phyloP scores from a whole-genome alignment of 208 protist species.

The Acanthamoeba culbertsoni region DNA sequence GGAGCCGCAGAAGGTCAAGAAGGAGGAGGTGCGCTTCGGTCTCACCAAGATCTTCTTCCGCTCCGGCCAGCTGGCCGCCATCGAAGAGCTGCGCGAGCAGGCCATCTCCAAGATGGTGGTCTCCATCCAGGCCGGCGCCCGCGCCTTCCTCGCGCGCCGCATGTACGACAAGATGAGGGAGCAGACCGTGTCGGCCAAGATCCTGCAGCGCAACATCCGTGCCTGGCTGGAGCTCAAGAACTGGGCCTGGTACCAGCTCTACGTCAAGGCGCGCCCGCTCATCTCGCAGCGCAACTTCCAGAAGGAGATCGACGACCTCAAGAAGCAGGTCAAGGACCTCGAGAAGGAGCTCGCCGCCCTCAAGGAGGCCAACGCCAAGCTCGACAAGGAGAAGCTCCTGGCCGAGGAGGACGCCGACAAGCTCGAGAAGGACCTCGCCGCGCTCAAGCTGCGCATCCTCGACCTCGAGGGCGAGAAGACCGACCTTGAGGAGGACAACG shows the following conservation, averaged over 20 bases:
- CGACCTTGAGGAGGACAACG: slow-evolving; percentile 73
- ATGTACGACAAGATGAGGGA: slow-evolving; percentile 76
- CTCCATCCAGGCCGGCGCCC: slow-evolving; percentile 78
- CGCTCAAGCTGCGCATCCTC: slow-evolving; percentile 65
- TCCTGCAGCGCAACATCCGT: slow-evolving; percentile 83
- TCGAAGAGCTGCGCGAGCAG: slow-evolving; percentile 84
- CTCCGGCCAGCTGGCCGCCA: slow-evolving; percentile 80
- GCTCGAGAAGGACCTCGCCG: slow-evolving; percentile 69
- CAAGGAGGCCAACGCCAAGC: slow-evolving; percentile 64
- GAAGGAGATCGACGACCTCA: slow-evolving; percentile 77
- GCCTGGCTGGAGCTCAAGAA: slow-evolving; percentile 79
- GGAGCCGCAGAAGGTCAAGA: slow-evolving; percentile 67
- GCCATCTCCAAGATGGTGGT: slow-evolving; percentile 78
- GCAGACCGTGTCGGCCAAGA: slow-evolving; percentile 74
- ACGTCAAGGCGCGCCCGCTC: slow-evolving; percentile 79
- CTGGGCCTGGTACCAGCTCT: slow-evolving; percentile 86
- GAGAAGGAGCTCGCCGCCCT: slow-evolving; percentile 75
- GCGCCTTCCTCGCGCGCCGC: slow-evolving; percentile 78
- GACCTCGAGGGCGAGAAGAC: slow-evolving; percentile 70
- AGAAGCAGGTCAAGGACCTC: slow-evolving; percentile 73
- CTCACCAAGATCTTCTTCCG: slow-evolving; percentile 87
- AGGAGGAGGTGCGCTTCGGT: slow-evolving; percentile 81
- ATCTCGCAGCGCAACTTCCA: slow-evolving; percentile 76
- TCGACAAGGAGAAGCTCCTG: slow-evolving; percentile 72
- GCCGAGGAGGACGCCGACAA: slow-evolving; percentile 71